Evolutionary conservation across 2,329 filamentous ascomycete genomes (phyloP), one percentile per base, ranked within the genome.

Genomic region (Aspergillus arachidicola): DNA sequence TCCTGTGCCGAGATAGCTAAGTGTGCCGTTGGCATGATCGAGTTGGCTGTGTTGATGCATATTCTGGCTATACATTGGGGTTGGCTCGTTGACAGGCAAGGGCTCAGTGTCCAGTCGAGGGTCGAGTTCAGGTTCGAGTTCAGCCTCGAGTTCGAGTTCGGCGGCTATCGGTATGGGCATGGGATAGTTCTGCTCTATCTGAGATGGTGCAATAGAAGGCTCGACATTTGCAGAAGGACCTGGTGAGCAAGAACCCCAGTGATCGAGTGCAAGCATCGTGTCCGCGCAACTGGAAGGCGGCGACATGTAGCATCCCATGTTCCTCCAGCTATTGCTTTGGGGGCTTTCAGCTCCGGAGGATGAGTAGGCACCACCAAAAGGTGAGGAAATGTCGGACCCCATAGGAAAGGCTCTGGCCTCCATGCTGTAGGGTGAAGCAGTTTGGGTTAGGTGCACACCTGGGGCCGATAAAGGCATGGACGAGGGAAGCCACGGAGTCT

Each of bases 271-370:
- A 5, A 65, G 43, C 36, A 68, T 56, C 10, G 61, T 19, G 26
- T 72, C 69, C 16, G 73, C 68, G 34, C 68, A 64, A 43, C 57
- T 62, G 54, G 61, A 64, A 34, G 64, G 48, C 23, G 71, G 66
- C 6, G 69, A 71, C 46, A 67, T 60, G 54, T 69, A 68, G 53
- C 66, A 68, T 54, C 61, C 66, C 56, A 70, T 50, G 59, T 51
- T 57, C 46, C 64, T 16, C 59, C 67, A 69, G 30, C 64, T 61
- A 48, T 59, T 68, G 58, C 70, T 71, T 19, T 60, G 66, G 14
- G 69, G 67, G 34, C 70, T 74, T 48, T 74, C 73, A 16, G 68
- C 63, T 16, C 68, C 72, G 6, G 74, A 68, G 7, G 65, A 65
- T 3, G 68, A 69, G 9, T 70, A 69, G 10, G 67, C 69, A 32